Conservation (phyloP, 495 filamentous ascomycete species). For the Podospora anserina region DNA sequence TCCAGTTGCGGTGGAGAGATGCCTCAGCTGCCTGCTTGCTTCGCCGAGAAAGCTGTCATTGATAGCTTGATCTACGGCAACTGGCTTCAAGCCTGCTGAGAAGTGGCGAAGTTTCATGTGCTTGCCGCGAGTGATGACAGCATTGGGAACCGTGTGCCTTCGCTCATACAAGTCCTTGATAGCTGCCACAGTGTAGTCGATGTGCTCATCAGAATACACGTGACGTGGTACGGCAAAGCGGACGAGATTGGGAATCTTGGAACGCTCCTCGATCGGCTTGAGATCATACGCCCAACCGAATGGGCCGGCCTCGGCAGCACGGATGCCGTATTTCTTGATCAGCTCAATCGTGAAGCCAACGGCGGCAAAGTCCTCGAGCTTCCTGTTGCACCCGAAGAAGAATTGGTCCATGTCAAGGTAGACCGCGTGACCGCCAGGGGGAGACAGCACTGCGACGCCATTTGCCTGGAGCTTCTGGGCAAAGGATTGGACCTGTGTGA, state of each 20-base stretch:
- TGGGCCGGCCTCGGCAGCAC: constrained; percentile 7
- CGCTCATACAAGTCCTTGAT: constrained; percentile 7
- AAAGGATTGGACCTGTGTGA: constrained; percentile 11
- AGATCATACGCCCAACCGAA: constrained; percentile 9
- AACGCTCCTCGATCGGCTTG: constrained; percentile 3
- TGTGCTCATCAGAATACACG: constrained; percentile 9
- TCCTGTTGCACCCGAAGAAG: constrained; percentile 8
- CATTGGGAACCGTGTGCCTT: constrained; percentile 11
- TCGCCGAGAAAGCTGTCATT: neutral
- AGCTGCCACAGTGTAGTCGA: constrained; percentile 9
- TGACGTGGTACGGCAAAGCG: constrained; percentile 9
- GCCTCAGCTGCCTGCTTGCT: neutral
- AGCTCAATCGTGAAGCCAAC: constrained; percentile 8
- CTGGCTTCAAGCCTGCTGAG: constrained; percentile 12
- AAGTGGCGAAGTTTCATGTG: constrained; percentile 14
- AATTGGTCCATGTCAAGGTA: constrained; percentile 12
- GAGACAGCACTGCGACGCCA: neutral
- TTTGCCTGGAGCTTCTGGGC: constrained; percentile 11
- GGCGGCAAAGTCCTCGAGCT: constrained; percentile 8
- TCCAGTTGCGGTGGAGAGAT: constrained; percentile 1
- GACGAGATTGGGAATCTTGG: constrained; percentile 6
- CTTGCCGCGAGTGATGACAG: constrained; percentile 11
- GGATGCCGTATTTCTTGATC: constrained; percentile 11
- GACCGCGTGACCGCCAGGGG: constrained; percentile 5
- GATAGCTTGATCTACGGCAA: neutral